phyloP scores from a whole-genome alignment of 495 filamentous ascomycete species.

The Tuber borchii region DNA sequence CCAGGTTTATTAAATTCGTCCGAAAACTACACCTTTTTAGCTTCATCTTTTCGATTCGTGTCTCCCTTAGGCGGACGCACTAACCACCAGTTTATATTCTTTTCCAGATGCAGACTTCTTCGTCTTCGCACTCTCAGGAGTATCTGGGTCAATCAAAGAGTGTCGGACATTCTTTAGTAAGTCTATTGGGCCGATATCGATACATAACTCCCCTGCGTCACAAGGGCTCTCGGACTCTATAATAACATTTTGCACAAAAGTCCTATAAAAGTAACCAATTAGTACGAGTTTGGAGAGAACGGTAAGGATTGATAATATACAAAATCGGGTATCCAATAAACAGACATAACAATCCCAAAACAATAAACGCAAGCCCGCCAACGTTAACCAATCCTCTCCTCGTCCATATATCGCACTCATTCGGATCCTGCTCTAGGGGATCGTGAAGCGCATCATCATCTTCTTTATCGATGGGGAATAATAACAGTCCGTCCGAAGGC shows the following conservation, averaged over 20 bases:
- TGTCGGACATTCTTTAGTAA: slow-evolving; percentile 57
- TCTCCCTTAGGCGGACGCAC: slow-evolving; percentile 29
- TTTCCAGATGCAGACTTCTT: slow-evolving; percentile 56
- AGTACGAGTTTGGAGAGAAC: neutral
- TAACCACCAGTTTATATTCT: slow-evolving; percentile 58
- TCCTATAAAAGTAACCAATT: slow-evolving; percentile 44
- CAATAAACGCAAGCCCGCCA: slow-evolving; percentile 58
- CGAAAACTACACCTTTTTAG: slow-evolving; percentile 53
- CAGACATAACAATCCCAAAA: slow-evolving; percentile 57
- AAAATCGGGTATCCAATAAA: slow-evolving; percentile 70
- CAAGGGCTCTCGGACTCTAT: slow-evolving; percentile 5
- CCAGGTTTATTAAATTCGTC: slow-evolving; percentile 69
- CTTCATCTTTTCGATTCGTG: neutral
- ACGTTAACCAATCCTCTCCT: slow-evolving; percentile 61
- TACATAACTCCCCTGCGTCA: slow-evolving; percentile 44
- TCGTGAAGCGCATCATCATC: slow-evolving; percentile 74
- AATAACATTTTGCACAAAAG: slow-evolving; percentile 49
- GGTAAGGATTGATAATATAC: slow-evolving; percentile 47
- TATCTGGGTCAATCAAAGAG: slow-evolving; percentile 65
- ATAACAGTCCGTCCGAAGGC: slow-evolving; percentile 58
- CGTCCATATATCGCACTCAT: slow-evolving; percentile 62
- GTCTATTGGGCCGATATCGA: slow-evolving; percentile 53
- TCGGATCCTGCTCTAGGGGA: slow-evolving; percentile 59
- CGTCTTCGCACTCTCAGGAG: slow-evolving; percentile 54
- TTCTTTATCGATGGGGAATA: slow-evolving; percentile 71